Percentiles rank a stretch among this genome's conserved stretches.
phyloP scores from a whole-genome alignment of 2,329 filamentous ascomycete species.

The Pseudogymnoascus sp. region DNA sequence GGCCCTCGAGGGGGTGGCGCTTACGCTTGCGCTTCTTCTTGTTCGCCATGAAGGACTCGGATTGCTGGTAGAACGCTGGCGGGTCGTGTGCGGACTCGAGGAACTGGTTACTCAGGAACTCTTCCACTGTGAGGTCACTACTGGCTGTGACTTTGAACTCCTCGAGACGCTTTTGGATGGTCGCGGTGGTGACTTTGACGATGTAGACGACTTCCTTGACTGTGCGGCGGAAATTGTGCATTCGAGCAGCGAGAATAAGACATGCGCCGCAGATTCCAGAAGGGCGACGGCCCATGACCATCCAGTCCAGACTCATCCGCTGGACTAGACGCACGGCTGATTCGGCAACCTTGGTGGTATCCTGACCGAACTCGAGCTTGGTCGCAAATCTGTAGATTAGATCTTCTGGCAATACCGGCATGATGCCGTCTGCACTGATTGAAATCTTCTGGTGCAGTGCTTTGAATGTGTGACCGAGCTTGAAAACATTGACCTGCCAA shows the following conservation, averaged over 20 bases:
- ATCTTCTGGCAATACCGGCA: conserved; percentile 75
- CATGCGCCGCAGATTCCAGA: conserved; percentile 92
- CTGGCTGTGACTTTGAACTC: conserved; percentile 87
- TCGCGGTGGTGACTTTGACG: conserved; percentile 90
- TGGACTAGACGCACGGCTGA: conserved; percentile 82
- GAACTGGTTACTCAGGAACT: conserved; percentile 67
- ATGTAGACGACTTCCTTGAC: conserved; percentile 95
- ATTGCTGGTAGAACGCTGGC: conserved; percentile 67
- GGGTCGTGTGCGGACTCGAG: conserved; percentile 71
- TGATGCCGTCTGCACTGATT: conserved; percentile 55
- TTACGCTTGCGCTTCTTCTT: conserved; percentile 41
- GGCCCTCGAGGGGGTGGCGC: conserved; percentile 25
- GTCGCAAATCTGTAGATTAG: conserved; percentile 85
- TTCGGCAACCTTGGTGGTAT: conserved; percentile 74
- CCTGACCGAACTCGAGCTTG: conserved; percentile 80
- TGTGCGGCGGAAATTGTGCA: conserved; percentile 95
- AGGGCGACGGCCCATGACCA: conserved; percentile 86
- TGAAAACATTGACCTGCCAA: conserved; percentile 74
- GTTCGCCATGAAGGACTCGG: conserved; percentile 47
- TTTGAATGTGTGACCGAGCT: conserved; percentile 84
- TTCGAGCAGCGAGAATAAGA: conserved; percentile 86
- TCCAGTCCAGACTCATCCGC: conserved; percentile 96
- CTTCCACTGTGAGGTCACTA: conserved; percentile 75
- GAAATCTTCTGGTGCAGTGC: conserved; percentile 64
- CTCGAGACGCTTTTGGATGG: conserved; percentile 80